Base-by-base conservation (phyloP, 495 filamentous ascomycete species). In the Neurospora tetrasperma region DNA sequence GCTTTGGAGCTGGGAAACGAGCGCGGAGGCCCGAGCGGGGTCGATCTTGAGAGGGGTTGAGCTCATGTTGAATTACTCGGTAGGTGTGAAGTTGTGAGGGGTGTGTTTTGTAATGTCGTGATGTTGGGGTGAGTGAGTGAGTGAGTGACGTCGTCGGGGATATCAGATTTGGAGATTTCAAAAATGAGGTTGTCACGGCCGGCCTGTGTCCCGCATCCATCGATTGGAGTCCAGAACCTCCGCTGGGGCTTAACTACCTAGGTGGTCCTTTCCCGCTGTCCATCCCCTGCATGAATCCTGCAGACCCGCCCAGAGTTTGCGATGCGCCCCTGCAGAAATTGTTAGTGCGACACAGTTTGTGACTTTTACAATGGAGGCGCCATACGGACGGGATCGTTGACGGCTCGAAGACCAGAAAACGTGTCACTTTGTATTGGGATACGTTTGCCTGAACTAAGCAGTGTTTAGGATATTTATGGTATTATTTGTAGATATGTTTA, bases 11-110 rank as follows among this genome's bases (percentile, higher is more conserved):
- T 86, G 81, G 14, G 84, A 82, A 40, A 83, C 73, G 42, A 88
- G 82, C 69, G 81, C 79, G 23, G 81, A 82, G 41, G 86, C 86
- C 76, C 87, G 77, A n/a, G 82, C 74, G 14, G 85, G 81, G 70
- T 87, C 85, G 71, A 87, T 76, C 71, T 84, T 87, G 86, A 88
- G 54, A 5, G 12, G 14, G 0, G 23, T 54, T 62, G 54, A 62
- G 54, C 20, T 54, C 46, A 54, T 54, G 0, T 54, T 54, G 1
- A 1, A 20, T 23, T 54, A 54, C n/a, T 23, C 4, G 46, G 1
- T 27, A 6, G 10, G 20, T 27, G 48, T 59, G 48, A 27, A 4
- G 20, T 59, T 23, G 5, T 59, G n/a, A 20, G 20, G 27, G 20
- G 10, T 14, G 20, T 59, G 20, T 31, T 3, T 31, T 31, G 27